Evolutionary conservation across 495 filamentous ascomycete genomes (phyloP), one percentile per base, ranked within the genome.

Genomic region (Xylaria curta): DNA sequence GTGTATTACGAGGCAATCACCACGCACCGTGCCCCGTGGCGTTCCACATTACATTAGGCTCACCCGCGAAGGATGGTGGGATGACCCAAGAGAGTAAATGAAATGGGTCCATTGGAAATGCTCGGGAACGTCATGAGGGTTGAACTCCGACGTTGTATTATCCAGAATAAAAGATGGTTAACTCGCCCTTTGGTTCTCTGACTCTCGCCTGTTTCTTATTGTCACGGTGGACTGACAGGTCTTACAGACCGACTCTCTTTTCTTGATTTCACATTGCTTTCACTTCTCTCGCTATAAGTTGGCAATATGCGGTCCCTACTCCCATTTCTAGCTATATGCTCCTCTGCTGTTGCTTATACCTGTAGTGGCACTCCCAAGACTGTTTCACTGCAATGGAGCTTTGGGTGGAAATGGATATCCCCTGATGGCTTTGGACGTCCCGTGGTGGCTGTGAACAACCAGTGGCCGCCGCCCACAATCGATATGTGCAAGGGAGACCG

Each of bases 381-480:
- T 2, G 81, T 85, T 2, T 76, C 68, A 10, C 78, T 82, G 65
- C 74, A 82, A 75, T 95, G 89, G 85, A 87, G 92, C 73, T 83
- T 92, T 58, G 88, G 86, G 0, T 94, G 92, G 92, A 89, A 93
- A 1, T 88, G 81, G 66, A 88, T 88, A 3, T 87, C 86, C 66
- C 93, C 93, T 1, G 92, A 94, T 80, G 91, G 90, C 3, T 87
- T 75, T 47, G 51, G 67, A 2, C 85, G 94, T 10, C 87, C 89
- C 24, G 87, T 91, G 21, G 90, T 96, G 69, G 91, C 91, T 40
- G 92, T 95, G 81, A 95, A 96, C 79, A 86, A 86, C 10, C 81
- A 89, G 72, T 94, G 91, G 91, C 93, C 93, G 6, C 83, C 90
- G 58, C 93, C 92, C 5, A 77, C 80, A 7, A 89, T 95, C 49